Conservation (phyloP, 306 rosid genomes). For the Amphicarpaea edgeworthii region DNA sequence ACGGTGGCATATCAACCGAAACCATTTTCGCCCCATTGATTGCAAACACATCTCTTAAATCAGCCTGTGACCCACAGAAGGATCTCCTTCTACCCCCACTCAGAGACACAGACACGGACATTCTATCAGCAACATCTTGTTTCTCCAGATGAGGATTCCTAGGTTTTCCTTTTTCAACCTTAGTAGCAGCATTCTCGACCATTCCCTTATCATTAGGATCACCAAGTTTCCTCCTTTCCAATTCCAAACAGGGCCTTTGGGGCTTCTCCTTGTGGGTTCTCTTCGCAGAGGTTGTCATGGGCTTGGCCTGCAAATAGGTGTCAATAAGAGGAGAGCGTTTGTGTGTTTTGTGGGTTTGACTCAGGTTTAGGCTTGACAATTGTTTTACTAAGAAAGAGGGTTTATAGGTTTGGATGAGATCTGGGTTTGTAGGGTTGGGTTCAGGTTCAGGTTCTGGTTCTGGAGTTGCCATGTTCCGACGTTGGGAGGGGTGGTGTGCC, state of each 20-base stretch:
- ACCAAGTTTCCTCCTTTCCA: slow-evolving; percentile 53
- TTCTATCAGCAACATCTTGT: slow-evolving; percentile 44
- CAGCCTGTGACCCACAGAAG: slow-evolving; percentile 59
- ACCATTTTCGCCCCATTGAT: slow-evolving; percentile 78
- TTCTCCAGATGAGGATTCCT: slow-evolving; percentile 36
- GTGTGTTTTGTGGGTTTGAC: not conserved
- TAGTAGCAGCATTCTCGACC: slow-evolving; percentile 28
- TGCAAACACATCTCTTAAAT: slow-evolving; percentile 72
- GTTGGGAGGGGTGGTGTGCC: slow-evolving; percentile 49
- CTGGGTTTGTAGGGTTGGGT: slow-evolving; percentile 39
- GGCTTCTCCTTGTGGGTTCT: slow-evolving; percentile 50
- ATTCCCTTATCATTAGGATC: slow-evolving; percentile 26
- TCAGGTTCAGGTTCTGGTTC: too few species aligned
- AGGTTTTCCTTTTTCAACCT: slow-evolving; percentile 43
- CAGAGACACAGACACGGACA: slow-evolving; percentile 49
- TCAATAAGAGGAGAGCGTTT: slow-evolving; percentile 47
- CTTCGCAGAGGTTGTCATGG: slow-evolving; percentile 54
- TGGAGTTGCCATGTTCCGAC: slow-evolving; percentile 57
- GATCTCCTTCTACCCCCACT: slow-evolving; percentile 74
- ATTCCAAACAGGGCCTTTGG: slow-evolving; percentile 36
- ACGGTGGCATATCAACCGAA: slow-evolving; percentile 94
- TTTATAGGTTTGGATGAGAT: slow-evolving; percentile 50
- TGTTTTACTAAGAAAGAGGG: slow-evolving; percentile 50
- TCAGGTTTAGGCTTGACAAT: slow-evolving; percentile 52
- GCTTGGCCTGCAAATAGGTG: slow-evolving; percentile 50